Evolutionary conservation across 495 filamentous ascomycete species (phyloP), one percentile per base, ranked within the genome.

Genomic region (Daldinia caldariorum): DNA sequence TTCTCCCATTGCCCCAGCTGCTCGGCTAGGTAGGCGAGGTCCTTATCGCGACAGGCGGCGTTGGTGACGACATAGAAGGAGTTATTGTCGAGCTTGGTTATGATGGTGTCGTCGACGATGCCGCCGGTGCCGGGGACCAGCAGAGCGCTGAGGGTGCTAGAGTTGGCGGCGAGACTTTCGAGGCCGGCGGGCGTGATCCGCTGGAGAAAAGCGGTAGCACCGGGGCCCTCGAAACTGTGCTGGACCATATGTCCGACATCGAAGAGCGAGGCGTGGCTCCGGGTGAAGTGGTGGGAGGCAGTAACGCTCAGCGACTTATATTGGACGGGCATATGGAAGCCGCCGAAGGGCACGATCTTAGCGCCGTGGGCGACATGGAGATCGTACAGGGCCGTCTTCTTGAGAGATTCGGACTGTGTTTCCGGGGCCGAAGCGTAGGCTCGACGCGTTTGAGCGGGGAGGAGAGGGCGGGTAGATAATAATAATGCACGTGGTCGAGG

Each of bases 291-390:
- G 81, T 99, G 95, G 68, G 91, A 94, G 54, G 91, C 89, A 56
- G 84, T 84, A 69, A 97, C 87, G 74, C 87, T 87, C 65, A 92
- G 83, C 67, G 89, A 89, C 26, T 83, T 75, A 80, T 98, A 99
- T 70, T 94, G 90, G 29, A 99, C 87, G 16, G 95, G 96, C 95
- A 99, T 98, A 58, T 85, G 83, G 82, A 89, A 98, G 67, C 94
- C 94, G 61, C 91, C 94, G 76, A 97, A 99, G n/a, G 92, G 92
- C 60, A 98, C 94, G 89, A 99, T 97, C 80, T 96, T 97, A 45
- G 86, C 95, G 70, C 92, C 93, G 76, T 92, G 80, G 35, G 82
- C 79, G 58, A 93, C 69, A 78, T 99, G 94, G 26, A 98, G 82
- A 72, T 94, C 89, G 81, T 96, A 90, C 43, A 99, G 87, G 32